Evolutionary conservation across 2,329 filamentous ascomycete species (phyloP), one percentile per base, ranked within the genome.

Genomic region (Xylariomycetidae sp.): DNA sequence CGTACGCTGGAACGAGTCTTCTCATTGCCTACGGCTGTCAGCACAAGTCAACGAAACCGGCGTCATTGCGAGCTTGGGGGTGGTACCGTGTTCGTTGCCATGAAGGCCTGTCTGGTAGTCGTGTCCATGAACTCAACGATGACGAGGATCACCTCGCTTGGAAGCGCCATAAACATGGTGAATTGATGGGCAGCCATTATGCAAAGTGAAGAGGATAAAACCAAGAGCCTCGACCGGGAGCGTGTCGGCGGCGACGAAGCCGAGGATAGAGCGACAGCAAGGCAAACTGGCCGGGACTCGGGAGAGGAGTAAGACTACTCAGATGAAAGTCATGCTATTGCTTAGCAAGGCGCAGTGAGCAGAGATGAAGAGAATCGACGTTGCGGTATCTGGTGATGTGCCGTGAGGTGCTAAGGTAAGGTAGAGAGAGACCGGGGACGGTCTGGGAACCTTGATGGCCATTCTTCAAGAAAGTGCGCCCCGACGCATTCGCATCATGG

Each of bases 71-170:
- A 9, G 10, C 14, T 17, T 13, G 16, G n/a, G 4, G 10, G n/a
- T 16, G 19, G 2, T 43, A 50, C 50, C 44, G 48, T 49, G 27
- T 39, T 50, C 3, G 45, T 40, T 14, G 24, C n/a, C 42, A 43
- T 41, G 19, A 54, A 41, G 10, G 25, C 28, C 14, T 29, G 19
- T 8, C 40, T 25, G 1, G 46, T 47, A 5, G 18, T 20, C 14
- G 24, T 29, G n/a, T 52, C 47, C 37, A 52, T 41, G 7, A 37
- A 29, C 39, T 49, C 45, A 2, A 34, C 47, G n/a, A 52, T 25
- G 4, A 30, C 27, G 14, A 55, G 38, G 12, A 53, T 5, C 4
- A 53, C 10, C 12, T 54, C 48, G 10, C 9, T 15, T 4, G 45
- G 44, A 3, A 52, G 12, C 4, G 4, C 14, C 14, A 15, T 14